Evolutionary conservation across 129 eudicot genomes (phyloP).

Genomic region (Flaveria sonorensis): DNA sequence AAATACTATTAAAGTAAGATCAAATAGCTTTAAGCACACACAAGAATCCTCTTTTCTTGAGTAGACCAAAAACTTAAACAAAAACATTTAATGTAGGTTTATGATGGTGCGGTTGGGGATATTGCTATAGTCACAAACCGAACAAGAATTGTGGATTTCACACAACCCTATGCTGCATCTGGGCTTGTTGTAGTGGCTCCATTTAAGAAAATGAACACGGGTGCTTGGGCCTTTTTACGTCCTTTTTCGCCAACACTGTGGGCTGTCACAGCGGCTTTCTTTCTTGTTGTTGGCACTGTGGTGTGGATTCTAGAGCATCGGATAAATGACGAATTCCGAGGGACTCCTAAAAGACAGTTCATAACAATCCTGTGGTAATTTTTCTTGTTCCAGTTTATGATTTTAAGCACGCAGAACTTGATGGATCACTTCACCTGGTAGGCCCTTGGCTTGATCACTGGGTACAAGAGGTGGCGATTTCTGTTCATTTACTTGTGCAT

Average conservation of each 20-base stretch:
- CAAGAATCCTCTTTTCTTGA: background rate
- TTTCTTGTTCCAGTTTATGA: constrained; percentile 7
- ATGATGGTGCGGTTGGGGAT: constrained; percentile 91
- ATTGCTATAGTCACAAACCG: constrained; percentile 78
- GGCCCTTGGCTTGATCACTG: background rate
- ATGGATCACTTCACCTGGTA: background rate
- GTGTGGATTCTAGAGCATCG: constrained; percentile 94
- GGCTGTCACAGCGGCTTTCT: constrained; percentile 74
- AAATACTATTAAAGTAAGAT: background rate
- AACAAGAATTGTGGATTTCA: constrained; percentile 79
- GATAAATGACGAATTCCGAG: constrained; percentile 81
- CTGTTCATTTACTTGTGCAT: background rate
- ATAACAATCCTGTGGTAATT: constrained; percentile 80
- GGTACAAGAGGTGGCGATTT: background rate
- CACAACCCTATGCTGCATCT: constrained; percentile 78
- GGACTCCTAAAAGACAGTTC: constrained; percentile 72
- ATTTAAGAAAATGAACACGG: constrained; percentile 65
- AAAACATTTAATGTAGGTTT: constrained; percentile 39
- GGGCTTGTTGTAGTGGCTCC: constrained; percentile 93
- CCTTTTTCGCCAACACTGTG: constrained; percentile 79
- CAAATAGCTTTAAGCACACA: constrained; percentile 1
- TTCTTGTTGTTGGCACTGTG: constrained; percentile 70
- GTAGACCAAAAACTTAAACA: constrained; percentile 4
- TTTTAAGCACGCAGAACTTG: background rate
- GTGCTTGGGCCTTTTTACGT: constrained; percentile 89